Evolutionary conservation across 805 yeast species (phyloP).

Genomic region (Ogataea chonburiensis): DNA sequence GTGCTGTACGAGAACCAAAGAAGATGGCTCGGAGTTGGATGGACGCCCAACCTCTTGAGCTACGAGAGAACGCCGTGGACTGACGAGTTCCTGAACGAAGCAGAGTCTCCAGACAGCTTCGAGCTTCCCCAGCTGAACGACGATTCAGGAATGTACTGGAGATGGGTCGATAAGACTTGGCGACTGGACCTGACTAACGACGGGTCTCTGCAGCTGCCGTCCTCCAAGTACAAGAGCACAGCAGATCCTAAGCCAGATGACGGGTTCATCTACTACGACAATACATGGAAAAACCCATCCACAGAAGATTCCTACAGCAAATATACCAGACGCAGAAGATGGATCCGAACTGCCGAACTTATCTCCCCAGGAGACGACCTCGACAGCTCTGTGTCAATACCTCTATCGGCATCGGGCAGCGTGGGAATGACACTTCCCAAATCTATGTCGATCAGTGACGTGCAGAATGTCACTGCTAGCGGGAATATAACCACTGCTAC

Average conservation of each 20-base stretch:
- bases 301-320: slow-evolving; percentile 86
- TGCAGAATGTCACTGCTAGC: slow-evolving; percentile 25
- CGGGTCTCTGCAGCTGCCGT: slow-evolving; percentile 73
- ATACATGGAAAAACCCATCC: slow-evolving; percentile 90
- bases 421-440: slow-evolving; percentile 15
- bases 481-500: slow-evolving; percentile 24
- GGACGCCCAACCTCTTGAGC: slow-evolving; percentile 89
- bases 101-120: slow-evolving; percentile 72
- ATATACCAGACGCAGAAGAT: slow-evolving; percentile 90
- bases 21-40: slow-evolving; percentile 96
- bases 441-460: slow-evolving; percentile 18
- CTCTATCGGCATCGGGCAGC: slow-evolving; percentile 12
- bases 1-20: slow-evolving; percentile 94
- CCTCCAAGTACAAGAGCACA: slow-evolving; percentile 55
- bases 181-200: slow-evolving; percentile 84
- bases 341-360: slow-evolving; percentile 93
- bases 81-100: slow-evolving; percentile 88
- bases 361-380: slow-evolving; percentile 38
- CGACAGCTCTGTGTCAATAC: slow-evolving; percentile 2
- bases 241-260: slow-evolving; percentile 78
- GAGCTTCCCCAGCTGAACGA: slow-evolving; percentile 72
- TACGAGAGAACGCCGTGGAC: slow-evolving; percentile 98
- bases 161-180: slow-evolving; percentile 96
- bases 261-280: slow-evolving; percentile 86
- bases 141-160: slow-evolving; percentile 78